phyloP scores from a whole-genome alignment of 805 yeast genomes.

The Metschnikowia kunwiensis region DNA sequence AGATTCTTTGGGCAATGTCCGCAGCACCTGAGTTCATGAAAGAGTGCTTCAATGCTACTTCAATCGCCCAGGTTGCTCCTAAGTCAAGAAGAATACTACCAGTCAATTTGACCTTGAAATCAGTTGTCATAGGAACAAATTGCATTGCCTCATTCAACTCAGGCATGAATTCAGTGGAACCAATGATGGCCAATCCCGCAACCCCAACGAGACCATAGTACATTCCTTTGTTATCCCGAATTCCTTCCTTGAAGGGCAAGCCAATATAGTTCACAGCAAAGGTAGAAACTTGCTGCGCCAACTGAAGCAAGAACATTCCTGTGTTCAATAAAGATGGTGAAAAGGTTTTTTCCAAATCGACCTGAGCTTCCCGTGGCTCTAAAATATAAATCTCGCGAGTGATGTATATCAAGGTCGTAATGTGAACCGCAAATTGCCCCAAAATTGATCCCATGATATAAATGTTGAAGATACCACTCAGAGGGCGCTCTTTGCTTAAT shows the following conservation, averaged over 20 bases:
- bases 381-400: slow-evolving; percentile 77
- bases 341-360: slow-evolving; percentile 87
- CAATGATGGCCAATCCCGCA: slow-evolving; percentile 80
- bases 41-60: slow-evolving; percentile 72
- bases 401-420: slow-evolving; percentile 75
- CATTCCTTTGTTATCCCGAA: slow-evolving; percentile 92
- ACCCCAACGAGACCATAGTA: slow-evolving; percentile 92
- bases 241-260: slow-evolving; percentile 89
- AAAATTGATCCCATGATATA: slow-evolving; percentile 97
- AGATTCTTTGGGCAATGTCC: slow-evolving; percentile 61
- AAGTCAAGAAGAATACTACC: slow-evolving; percentile 71
- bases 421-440: slow-evolving; percentile 94
- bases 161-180: slow-evolving; percentile 92
- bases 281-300: slow-evolving; percentile 95
- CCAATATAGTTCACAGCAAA: slow-evolving; percentile 98
- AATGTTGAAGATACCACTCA: slow-evolving; percentile 90
- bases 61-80: slow-evolving; percentile 72
- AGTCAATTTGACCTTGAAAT: slow-evolving; percentile 78
- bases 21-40: slow-evolving; percentile 91
- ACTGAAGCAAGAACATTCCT: slow-evolving; percentile 89
- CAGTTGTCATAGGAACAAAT: slow-evolving; percentile 78
- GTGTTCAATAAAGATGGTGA: slow-evolving; percentile 90
- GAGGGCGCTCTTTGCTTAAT: slow-evolving; percentile 91
- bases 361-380: slow-evolving; percentile 90
- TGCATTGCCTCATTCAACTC: slow-evolving; percentile 90